These are phyloP conservation scores for Cladorrhinum sp. DNA, from an alignment of 2,329 filamentous ascomycete species.

Conservation along the genomic window DNA sequence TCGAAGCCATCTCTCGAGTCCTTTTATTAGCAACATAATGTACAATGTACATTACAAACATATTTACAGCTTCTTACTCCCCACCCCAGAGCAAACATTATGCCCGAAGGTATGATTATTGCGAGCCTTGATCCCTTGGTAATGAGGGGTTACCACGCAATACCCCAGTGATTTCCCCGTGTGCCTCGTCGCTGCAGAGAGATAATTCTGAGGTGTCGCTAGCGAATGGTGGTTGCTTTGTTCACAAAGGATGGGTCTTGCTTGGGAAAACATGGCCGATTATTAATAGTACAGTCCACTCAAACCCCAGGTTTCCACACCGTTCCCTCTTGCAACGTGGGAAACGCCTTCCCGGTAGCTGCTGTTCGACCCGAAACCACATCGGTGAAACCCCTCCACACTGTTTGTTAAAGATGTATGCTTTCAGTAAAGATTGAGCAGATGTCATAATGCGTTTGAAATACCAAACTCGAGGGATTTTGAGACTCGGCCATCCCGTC, in stretches of 20 bases:
- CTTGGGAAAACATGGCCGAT: constrained; percentile 2
- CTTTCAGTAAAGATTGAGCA: not conserved
- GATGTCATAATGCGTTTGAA: not conserved
- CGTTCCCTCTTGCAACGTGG: not conserved
- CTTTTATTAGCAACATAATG: not conserved
- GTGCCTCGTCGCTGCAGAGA: not conserved
- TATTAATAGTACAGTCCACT: constrained; percentile 20
- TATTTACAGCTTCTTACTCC: not conserved
- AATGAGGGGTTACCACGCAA: not conserved
- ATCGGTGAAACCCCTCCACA: not conserved
- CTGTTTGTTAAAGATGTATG: not conserved
- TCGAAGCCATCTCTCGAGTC: too few species aligned
- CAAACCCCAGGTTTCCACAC: not conserved
- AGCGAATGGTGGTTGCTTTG: too few species aligned
- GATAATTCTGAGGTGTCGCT: not conserved
- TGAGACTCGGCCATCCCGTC: not conserved
- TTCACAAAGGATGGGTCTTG: not conserved
- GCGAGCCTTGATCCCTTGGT: not conserved
- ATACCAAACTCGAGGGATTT: not conserved
- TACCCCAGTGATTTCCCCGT: not conserved
- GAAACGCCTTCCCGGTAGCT: not conserved
- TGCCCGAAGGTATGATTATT: not conserved
- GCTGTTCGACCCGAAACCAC: too few species aligned
- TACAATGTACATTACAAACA: too few species aligned
- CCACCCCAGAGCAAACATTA: not conserved